Percentiles rank a stretch among this genome's conserved stretches.
Evolutionary conservation across 805 yeast species (phyloP).

Genomic region (Metschnikowia orientalis): DNA sequence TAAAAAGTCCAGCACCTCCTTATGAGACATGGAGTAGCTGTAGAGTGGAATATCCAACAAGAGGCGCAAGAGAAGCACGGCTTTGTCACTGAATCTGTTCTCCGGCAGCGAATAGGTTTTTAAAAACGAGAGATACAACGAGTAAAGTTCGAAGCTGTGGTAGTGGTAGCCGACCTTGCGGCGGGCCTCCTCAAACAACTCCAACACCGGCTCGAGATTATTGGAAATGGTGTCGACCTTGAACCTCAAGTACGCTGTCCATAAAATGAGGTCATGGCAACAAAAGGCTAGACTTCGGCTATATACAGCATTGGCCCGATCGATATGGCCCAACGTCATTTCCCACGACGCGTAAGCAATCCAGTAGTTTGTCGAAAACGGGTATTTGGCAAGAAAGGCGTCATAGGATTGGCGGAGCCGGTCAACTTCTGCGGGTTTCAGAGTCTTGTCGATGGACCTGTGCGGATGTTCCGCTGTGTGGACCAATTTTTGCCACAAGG

Average conservation of each 20-base stretch:
- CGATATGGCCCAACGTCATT: constrained; percentile 41
- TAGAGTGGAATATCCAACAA: constrained; percentile 54
- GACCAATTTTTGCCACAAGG: constrained; percentile 36
- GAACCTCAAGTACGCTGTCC: constrained; percentile 48
- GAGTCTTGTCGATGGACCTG: constrained; percentile 31
- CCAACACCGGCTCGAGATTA: constrained; percentile 27
- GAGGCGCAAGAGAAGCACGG: constrained; percentile 42
- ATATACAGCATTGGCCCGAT: constrained; percentile 28
- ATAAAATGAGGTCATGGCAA: constrained; percentile 44
- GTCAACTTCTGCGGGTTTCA: constrained; percentile 26
- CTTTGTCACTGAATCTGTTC: constrained; percentile 28
- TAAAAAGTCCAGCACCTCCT: constrained; percentile 26
- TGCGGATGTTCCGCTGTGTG: constrained; percentile 26
- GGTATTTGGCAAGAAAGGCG: constrained; percentile 44
- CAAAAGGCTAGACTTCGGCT: constrained; percentile 26
- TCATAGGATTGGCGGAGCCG: constrained; percentile 38
- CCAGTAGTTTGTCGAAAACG: constrained; percentile 54
- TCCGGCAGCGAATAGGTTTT: constrained; percentile 22
- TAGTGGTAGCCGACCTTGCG: constrained; percentile 48
- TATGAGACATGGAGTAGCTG: constrained; percentile 47
- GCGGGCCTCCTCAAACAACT: constrained; percentile 46
- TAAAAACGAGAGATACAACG: constrained; percentile 43
- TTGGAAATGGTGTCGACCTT: constrained; percentile 28
- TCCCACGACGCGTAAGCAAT: constrained; percentile 48
- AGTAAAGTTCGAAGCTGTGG: constrained; percentile 48